Percentiles rank a stretch among this genome's conserved stretches.
These are phyloP conservation scores for Tricholomella constricta DNA, from an alignment of 768 basidiomycete genomes.

Conservation along the genomic window DNA sequence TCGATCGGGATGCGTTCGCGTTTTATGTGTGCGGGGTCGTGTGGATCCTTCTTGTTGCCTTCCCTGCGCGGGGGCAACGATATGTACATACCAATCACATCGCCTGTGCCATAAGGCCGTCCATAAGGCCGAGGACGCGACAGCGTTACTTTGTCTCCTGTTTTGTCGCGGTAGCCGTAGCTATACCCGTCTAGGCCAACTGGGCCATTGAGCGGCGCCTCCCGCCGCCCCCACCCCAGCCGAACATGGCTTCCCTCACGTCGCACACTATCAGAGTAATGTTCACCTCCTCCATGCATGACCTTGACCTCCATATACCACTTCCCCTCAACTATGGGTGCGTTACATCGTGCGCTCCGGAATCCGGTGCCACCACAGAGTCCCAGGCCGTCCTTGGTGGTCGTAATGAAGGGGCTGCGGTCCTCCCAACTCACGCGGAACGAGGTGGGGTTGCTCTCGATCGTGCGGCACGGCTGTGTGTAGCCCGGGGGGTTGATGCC, in stretches of 20 bases:
- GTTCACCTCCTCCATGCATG: conserved; percentile 70
- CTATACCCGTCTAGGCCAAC: conserved; percentile 93
- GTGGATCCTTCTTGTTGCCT: conserved; percentile 60
- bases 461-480: conserved; percentile 69
- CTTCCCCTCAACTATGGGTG: conserved; percentile 82
- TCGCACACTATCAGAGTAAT: conserved; percentile 45
- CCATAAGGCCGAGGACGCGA: conserved; percentile 84
- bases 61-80: conserved; percentile 72
- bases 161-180: conserved; percentile 89
- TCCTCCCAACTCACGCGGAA: conserved; percentile 91
- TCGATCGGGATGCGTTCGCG: conserved; percentile 93
- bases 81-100: conserved; percentile 93
- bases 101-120: conserved; percentile 70
- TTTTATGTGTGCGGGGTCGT: conserved; percentile 81
- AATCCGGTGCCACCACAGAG: conserved; percentile 87
- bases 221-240: conserved; percentile 89
- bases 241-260: conserved; percentile 81
- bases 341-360: conserved; percentile 86
- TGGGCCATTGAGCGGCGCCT: conserved; percentile 91
- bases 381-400: conserved; percentile 76
- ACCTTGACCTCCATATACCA: conserved; percentile 96
- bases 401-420: conserved; percentile 76
- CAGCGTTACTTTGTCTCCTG: conserved; percentile 87
- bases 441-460: conserved; percentile 71
- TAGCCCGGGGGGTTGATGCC: conserved; percentile 66